These are phyloP conservation scores for Tilletia caries DNA, from an alignment of 1,284 basidiomycete species.

Conservation along the genomic window DNA sequence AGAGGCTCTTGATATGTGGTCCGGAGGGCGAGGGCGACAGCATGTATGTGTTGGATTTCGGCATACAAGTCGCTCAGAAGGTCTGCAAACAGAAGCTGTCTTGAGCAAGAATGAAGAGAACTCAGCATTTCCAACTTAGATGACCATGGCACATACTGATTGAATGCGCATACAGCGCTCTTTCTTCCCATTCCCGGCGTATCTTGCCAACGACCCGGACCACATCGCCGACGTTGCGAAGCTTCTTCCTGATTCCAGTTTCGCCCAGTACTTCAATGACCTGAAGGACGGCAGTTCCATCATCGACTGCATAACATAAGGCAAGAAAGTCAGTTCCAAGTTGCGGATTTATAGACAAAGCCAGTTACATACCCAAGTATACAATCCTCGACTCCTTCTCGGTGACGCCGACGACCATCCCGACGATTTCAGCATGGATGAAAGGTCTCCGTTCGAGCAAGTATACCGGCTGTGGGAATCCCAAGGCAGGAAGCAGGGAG, in stretches of 20 bases:
- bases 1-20: neutral
- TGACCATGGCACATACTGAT: neutral
- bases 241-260: too few relatives aligned
- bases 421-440: conserved; percentile 24
- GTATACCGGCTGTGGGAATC: conserved; percentile 19
- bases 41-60: neutral
- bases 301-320: conserved; percentile 29
- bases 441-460: conserved; percentile 24
- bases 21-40: neutral
- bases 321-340: neutral
- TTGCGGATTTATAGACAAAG: too few relatives aligned
- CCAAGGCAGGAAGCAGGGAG: neutral
- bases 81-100: too few relatives aligned
- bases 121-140: neutral
- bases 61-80: neutral
- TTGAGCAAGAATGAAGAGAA: neutral
- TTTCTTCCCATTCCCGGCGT: neutral
- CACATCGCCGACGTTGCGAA: neutral
- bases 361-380: conserved; percentile 25
- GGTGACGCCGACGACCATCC: conserved; percentile 29
- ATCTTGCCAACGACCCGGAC: neutral
- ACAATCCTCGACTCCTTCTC: conserved; percentile 27
- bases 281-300: conserved; percentile 31
- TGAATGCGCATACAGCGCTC: neutral
- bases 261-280: conserved; percentile 18